Percentiles rank a stretch among this genome's conserved stretches.
Evolutionary conservation across 495 filamentous ascomycete species (phyloP).

Genomic region (Xylaria castorea): DNA sequence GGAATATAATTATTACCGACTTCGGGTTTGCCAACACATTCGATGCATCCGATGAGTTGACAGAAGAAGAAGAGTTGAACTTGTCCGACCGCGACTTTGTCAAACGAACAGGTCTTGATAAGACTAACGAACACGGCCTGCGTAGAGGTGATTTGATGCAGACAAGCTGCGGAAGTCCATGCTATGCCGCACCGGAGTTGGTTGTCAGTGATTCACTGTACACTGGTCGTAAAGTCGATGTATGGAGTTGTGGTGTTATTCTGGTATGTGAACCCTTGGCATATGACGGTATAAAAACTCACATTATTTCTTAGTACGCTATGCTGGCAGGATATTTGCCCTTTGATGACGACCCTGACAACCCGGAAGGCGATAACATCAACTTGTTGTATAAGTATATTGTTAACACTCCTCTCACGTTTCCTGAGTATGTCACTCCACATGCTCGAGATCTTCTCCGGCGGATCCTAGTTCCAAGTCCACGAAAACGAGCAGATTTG

Average conservation of each 20-base stretch:
- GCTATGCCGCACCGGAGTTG: slow-evolving; percentile 96
- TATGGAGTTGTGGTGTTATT: slow-evolving; percentile 99
- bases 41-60: slow-evolving; percentile 83
- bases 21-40: slow-evolving; percentile 99
- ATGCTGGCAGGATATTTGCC: slow-evolving; percentile 99
- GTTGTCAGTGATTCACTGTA: slow-evolving; percentile 98
- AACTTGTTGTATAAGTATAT: slow-evolving; percentile 99
- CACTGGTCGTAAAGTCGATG: slow-evolving; percentile 96
- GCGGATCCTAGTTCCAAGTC: slow-evolving; percentile 95
- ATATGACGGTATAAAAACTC: not conserved
- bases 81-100: slow-evolving; percentile 84
- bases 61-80: slow-evolving; percentile 88
- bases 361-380: slow-evolving; percentile 99
- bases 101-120: slow-evolving; percentile 77
- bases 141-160: slow-evolving; percentile 78
- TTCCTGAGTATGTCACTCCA: slow-evolving; percentile 98
- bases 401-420: slow-evolving; percentile 94
- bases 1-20: slow-evolving; percentile 99
- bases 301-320: slow-evolving; percentile 73
- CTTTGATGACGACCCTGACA: slow-evolving; percentile 98
- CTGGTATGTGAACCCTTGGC: slow-evolving; percentile 67
- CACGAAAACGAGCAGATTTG: slow-evolving; percentile 90
- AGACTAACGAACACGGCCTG: slow-evolving; percentile 59
- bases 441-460: slow-evolving; percentile 92
- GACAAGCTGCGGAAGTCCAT: slow-evolving; percentile 85